Percentiles rank a stretch among this genome's conserved stretches.
Conservation (phyloP, 495 filamentous ascomycete species). For the Neurospora pannonica region DNA sequence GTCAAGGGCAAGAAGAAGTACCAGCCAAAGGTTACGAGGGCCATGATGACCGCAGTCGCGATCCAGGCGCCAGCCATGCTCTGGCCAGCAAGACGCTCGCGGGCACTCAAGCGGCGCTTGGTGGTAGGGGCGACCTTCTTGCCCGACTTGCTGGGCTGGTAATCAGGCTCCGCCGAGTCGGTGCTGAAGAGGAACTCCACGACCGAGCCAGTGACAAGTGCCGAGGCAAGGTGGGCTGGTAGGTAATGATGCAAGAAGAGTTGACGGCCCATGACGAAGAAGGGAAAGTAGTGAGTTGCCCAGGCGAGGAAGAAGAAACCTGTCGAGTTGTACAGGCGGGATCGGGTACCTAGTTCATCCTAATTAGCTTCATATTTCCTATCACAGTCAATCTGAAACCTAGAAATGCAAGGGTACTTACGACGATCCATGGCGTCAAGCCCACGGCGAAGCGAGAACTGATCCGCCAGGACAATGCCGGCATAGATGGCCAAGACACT, state of each 20-base stretch:
- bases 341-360: slow-evolving; percentile 59
- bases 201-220: slow-evolving; percentile 90
- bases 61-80: slow-evolving; percentile 71
- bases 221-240: slow-evolving; percentile 84
- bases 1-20: slow-evolving; percentile 90
- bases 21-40: slow-evolving; percentile 66
- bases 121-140: slow-evolving; percentile 36
- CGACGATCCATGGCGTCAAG: slow-evolving; percentile 88
- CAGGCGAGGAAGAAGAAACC: slow-evolving; percentile 98
- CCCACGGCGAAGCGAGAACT: slow-evolving; percentile 82
- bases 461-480: slow-evolving; percentile 86
- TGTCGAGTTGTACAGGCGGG: slow-evolving; percentile 92
- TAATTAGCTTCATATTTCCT: slow-evolving; percentile 11
- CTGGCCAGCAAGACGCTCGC: slow-evolving; percentile 72
- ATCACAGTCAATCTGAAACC: not conserved
- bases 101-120: slow-evolving; percentile 54
- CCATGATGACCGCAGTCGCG: slow-evolving; percentile 60
- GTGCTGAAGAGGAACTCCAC: slow-evolving; percentile 94
- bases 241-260: slow-evolving; percentile 97
- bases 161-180: slow-evolving; percentile 54
- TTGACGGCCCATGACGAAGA: slow-evolving; percentile 95
- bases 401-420: slow-evolving; percentile 42
- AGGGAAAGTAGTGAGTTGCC: slow-evolving; percentile 95
- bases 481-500: slow-evolving; percentile 87
- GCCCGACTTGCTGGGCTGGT: slow-evolving; percentile 39